These are phyloP conservation scores for Pichia sp. DNA, from an alignment of 1,139 yeast species.

Conservation along the genomic window DNA sequence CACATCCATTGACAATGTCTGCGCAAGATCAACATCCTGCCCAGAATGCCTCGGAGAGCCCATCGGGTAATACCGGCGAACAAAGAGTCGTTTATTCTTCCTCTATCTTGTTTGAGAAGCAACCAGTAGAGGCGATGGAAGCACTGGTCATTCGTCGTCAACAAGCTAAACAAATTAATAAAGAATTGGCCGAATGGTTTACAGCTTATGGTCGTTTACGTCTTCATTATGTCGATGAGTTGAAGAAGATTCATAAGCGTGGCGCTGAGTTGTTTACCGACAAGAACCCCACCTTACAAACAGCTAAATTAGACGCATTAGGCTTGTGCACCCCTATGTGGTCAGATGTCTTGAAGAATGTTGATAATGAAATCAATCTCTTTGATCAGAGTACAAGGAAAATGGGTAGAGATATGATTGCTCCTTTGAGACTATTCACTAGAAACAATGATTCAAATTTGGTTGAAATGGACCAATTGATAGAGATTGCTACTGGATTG, in stretches of 20 bases:
- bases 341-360: slow-evolving; percentile 46
- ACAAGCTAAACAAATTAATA: slow-evolving; percentile 40
- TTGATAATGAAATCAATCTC: slow-evolving; percentile 46
- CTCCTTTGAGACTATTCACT: slow-evolving; percentile 46
- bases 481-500: slow-evolving; percentile 33
- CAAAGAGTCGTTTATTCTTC: slow-evolving; percentile 36
- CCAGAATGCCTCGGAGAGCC: too few species aligned
- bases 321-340: slow-evolving; percentile 54
- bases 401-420: slow-evolving; percentile 50
- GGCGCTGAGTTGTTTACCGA: slow-evolving; percentile 33
- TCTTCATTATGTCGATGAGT: slow-evolving; percentile 43
- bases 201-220: slow-evolving; percentile 44
- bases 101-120: slow-evolving; percentile 37
- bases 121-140: slow-evolving; percentile 43
- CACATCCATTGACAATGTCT: too few species aligned
- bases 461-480: slow-evolving; percentile 37
- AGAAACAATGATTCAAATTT: slow-evolving; percentile 47
- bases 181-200: slow-evolving; percentile 49
- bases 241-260: slow-evolving; percentile 40
- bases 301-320: slow-evolving; percentile 39
- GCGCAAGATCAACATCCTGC: too few species aligned
- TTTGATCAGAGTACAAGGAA: slow-evolving; percentile 45
- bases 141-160: slow-evolving; percentile 37
- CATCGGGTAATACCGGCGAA: too few species aligned
- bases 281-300: slow-evolving; percentile 24